Base-by-base conservation (phyloP, 169 alveolate species). In the Plasmodium sp. region DNA sequence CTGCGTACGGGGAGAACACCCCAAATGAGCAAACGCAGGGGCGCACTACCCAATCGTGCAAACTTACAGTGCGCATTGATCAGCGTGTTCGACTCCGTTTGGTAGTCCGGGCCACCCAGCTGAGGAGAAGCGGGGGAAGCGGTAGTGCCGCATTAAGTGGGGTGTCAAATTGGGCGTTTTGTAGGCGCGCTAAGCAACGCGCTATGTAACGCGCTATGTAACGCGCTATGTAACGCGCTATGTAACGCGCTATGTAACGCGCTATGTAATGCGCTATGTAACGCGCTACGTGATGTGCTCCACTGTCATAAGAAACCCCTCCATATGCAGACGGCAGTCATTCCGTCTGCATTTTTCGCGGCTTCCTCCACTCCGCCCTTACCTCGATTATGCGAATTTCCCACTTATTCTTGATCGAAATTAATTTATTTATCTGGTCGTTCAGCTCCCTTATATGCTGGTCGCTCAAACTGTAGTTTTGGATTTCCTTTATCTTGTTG, bases 391-490 rank as follows among this genome's bases (percentile, higher is more conserved):
- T 98, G 92, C 99, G 94, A 74, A 97, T 99, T 91, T 98, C 99
- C 99, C 99, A 98, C 34, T 94, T 93, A 79, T 95, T 95, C 83
- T 98, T 97, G 83, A 98, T 98, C 71, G 98, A 97, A 22, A 98
- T 96, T 45, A 98, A 97, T 58, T 97, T 95, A 96, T 98, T 98
- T 18, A 98, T 98, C 86, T 98, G 99, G 95, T 98, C 99, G 96
- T 98, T 98, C 83, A 98, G 84, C 80, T 98, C 99, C 75, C 99
- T 93, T 33, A 98, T 97, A 75, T 98, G 97, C 74, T 96, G 97
- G 88, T 98, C 99, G 10, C 99, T 99, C 84, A 98, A 92, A 36
- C 98, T 97, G 36, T 99, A 99, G 95, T 98, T 98, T 95, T 98
- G 98, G 33, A 98, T 98, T 75, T 97, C 98, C 27, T 98, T 96